Base-by-base conservation (phyloP, 371 early-diverging fungal species). In the Mucor irregularis region DNA sequence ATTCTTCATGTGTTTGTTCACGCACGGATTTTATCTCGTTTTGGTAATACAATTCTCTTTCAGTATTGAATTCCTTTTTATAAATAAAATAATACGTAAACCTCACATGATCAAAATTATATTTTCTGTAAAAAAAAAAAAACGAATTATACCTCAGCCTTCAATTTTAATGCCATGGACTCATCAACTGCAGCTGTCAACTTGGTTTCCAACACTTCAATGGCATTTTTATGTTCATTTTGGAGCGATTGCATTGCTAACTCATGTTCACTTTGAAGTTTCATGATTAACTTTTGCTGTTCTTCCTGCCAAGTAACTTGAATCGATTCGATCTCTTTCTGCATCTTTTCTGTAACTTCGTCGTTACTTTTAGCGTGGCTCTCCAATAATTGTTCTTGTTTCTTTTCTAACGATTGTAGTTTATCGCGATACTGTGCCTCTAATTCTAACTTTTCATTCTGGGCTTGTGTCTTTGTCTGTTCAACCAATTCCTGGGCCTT, bases 251-350 rank as follows among this genome's bases (percentile, higher is more conserved):
- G 29, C 16, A 63, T 22, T 26, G 58, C 31, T 7, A 40, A n/a
- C 24, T 56, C 42, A 22, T 69, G 62, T 8, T 57, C 49, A 11
- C 42, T 31, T 6, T 55, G 33, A 44, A 64, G 21, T 9, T 31
- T 39, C 4, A 19, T 11, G 9, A 62, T 39, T 10, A 50, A 14
- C 33, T 49, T 43, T 16, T 55, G 35, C 24, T 66, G 49, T 17
- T 48, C 66, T 38, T 65, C 35, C 13, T 61, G 56, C 66, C 61
- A 61, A 24, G 19, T 28, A 31, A 49, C 10, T 48, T 66, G 61
- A 24, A 49, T 42, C 8, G 66, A 45, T 28, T 73, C 71, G 7
- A 73, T 66, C 38, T 76, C 71, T 26, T 71, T 66, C 25, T 67
- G 62, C 48, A 76, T 56, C 24, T 49, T 64, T 24, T 61, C 62